phyloP scores from a whole-genome alignment of 192 early-diverging fungal species.

The Chytriomyces confervae region DNA sequence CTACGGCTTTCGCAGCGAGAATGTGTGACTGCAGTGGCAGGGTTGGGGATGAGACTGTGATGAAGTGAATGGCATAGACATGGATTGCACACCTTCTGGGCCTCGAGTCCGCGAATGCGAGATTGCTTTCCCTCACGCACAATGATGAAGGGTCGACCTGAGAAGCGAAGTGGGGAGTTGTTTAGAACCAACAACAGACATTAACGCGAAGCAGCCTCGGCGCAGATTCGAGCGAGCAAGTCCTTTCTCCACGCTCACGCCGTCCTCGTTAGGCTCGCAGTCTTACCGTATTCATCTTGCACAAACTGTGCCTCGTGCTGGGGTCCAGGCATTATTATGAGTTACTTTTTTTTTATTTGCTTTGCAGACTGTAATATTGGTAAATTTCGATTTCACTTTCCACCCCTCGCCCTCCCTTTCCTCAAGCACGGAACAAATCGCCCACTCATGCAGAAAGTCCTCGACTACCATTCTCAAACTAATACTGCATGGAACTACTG shows the following conservation, averaged over 20 bases:
- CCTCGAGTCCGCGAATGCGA: constrained; percentile 89
- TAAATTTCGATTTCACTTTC: constrained; percentile 2
- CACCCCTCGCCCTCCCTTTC: neutral
- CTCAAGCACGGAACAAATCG: neutral
- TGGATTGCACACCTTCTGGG: constrained; percentile 81
- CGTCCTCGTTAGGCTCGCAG: neutral
- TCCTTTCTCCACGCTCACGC: neutral
- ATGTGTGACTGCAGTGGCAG: constrained; percentile 83
- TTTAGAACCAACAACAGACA: neutral
- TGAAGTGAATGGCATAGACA: neutral
- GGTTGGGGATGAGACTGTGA: constrained; percentile 1
- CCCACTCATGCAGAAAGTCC: neutral
- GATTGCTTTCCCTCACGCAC: constrained; percentile 94
- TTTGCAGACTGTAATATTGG: neutral
- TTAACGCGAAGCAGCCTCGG: neutral
- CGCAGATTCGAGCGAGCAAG: neutral
- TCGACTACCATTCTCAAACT: neutral
- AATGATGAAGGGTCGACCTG: constrained; percentile 94
- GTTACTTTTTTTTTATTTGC: constrained; percentile 10
- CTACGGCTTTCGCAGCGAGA: constrained; percentile 94
- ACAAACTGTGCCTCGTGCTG: constrained; percentile 73
- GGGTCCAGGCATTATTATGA: constrained; percentile 13
- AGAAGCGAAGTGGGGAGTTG: neutral
- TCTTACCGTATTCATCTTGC: constrained; percentile 85
- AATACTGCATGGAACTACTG: neutral